Evolutionary conservation across 2,329 filamentous ascomycete genomes (phyloP), one percentile per base, ranked within the genome.

Genomic region (Diaporthe capsici): DNA sequence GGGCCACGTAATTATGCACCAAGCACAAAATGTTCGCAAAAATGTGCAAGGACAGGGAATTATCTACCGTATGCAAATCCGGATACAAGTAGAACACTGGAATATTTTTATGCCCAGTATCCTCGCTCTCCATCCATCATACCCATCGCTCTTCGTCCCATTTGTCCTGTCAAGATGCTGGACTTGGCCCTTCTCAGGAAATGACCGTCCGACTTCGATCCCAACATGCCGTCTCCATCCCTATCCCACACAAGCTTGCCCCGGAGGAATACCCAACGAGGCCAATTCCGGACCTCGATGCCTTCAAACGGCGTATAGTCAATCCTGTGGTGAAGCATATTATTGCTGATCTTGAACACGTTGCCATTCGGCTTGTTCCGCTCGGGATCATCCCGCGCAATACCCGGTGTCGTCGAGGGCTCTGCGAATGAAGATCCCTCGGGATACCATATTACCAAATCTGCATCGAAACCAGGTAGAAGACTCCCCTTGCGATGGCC

Each of bases 281-380:
- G 91, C 91, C 91, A 92, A 75, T 92, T 90, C 39, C 84, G 85
- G 55, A 93, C 79, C n/a, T 79, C 83, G 67, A 84, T 85, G 0
- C 90, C 90, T 80, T 92, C 90, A 78, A 89, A 92, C 0, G 91
- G 90, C 12, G 90, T 92, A 79, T 92, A 92, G 79, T 93, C 90
- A 3, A 91, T 87, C 76, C 90, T 86, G 80, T 92, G 91, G 81
- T 93, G 90, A 77, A 92, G 80, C 82, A 88, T 87, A 10, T 84
- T 83, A 78, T 92, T 91, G 55, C 82, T 81, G 77, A 90, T 86
- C 17, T 84, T 81, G 25, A 87, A 80, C 17, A 10, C 73, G 4
- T 22, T 51, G 5, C 78, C 87, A 78, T 72, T 71, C 17, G 72
- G 70, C 7, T 68, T 31, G 25, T 8, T 42, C 12, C 3, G 7